Conservation (phyloP, 2,329 filamentous ascomycete species). For the Clonostachys sp. region DNA sequence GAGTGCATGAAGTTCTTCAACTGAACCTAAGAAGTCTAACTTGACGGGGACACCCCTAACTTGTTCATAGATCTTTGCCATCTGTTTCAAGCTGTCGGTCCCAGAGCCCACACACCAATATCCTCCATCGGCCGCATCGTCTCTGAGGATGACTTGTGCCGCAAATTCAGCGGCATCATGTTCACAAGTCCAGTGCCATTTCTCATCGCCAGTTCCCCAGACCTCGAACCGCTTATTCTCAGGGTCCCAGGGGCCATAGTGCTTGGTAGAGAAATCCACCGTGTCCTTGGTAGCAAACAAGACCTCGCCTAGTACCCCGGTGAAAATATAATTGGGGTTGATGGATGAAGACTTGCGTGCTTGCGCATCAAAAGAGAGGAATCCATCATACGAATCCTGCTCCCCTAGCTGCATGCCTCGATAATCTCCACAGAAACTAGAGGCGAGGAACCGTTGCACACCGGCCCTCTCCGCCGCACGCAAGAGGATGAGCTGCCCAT, state of each 20-base stretch:
- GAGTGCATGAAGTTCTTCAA: too few relatives aligned
- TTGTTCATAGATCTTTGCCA: background rate
- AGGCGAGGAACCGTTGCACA: constrained; percentile 18
- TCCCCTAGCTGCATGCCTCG: constrained; percentile 15
- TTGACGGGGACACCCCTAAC: background rate
- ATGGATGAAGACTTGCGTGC: constrained; percentile 16
- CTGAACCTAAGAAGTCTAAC: too few relatives aligned
- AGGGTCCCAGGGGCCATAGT: background rate
- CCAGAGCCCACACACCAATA: background rate
- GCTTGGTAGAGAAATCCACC: background rate
- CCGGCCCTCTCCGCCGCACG: constrained; percentile 25
- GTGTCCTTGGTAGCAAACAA: constrained; percentile 6
- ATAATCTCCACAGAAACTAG: constrained; percentile 25
- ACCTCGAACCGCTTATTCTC: background rate
- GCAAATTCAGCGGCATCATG: constrained; percentile 3
- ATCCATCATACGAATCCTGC: constrained; percentile 22
- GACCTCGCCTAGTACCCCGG: constrained; percentile 18
- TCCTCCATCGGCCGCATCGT: background rate
- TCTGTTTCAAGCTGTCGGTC: background rate
- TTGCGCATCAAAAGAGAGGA: constrained; percentile 21
- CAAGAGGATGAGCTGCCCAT: constrained; percentile 26
- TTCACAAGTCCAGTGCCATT: constrained; percentile 1
- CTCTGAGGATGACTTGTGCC: background rate
- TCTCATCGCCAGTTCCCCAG: background rate
- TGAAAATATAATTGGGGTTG: constrained; percentile 21